Percentiles rank a stretch among this genome's conserved stretches.
Conservation (phyloP, 2,329 filamentous ascomycete genomes). For the Alternaria sp. region DNA sequence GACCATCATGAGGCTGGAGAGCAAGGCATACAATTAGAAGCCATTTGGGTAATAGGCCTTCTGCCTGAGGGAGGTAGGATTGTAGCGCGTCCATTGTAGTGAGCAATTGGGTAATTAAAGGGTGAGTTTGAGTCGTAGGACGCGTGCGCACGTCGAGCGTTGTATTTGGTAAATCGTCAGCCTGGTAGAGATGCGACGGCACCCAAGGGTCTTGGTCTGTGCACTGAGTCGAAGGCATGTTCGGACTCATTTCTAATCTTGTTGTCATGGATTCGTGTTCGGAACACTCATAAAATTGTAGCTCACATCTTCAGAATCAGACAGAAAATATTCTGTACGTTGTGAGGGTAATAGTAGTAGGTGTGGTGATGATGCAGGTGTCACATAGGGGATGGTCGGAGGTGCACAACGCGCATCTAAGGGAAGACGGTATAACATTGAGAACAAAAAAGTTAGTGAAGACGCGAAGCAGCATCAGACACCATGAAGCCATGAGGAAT, state of each 20-base stretch:
- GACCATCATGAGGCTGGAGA: not conserved
- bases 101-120: not conserved
- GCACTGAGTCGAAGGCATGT: not conserved
- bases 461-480: not conserved
- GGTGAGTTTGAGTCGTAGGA: not conserved
- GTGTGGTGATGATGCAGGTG: not conserved
- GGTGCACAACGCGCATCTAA: not conserved
- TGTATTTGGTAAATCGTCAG: conserved; percentile 2
- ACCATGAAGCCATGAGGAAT: not conserved
- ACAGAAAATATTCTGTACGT: not conserved
- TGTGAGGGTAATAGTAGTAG: not conserved
- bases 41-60: conserved; percentile 69
- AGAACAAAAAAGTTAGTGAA: not conserved
- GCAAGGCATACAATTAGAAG: conserved; percentile 66
- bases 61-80: conserved; percentile 55
- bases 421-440: not conserved
- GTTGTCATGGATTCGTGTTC: not conserved
- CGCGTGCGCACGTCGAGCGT: conserved; percentile 4
- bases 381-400: not conserved
- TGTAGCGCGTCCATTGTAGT: conserved; percentile 44
- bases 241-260: not conserved
- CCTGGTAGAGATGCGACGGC: not conserved
- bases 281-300: not conserved
- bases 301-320: not conserved
- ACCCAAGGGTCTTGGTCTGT: conserved; percentile 14